Base-by-base conservation (phyloP, 106 monocot genomes). In the Triglochin maritima region DNA sequence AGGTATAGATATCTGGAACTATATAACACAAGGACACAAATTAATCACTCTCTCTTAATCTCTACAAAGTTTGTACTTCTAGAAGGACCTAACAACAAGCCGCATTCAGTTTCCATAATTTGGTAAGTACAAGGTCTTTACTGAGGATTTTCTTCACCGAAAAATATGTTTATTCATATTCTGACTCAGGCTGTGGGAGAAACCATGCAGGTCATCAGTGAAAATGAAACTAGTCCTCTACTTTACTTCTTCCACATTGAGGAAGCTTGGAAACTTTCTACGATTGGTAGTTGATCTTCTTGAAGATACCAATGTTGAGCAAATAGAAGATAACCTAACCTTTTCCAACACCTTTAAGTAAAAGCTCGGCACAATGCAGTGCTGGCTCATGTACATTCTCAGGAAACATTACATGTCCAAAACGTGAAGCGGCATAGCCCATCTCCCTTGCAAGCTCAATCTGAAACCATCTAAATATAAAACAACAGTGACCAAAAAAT, bases 331-430 rank as follows among this genome's bases (percentile, higher is more conserved):
- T 17, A 6, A 45, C 8, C 76, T 51, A 63, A 88, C 91, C 91
- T 88, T 86, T 83, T 70, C 96, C 96, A 64, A 98, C 96, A 64
- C 91, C 96, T 68, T 72, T 79, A 66, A 98, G 88, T 59, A 98
- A 77, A 78, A 88, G 78, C 66, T 98, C 91, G 44, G 91, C 91
- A 79, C 86, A 91, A 11, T 55, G 73, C 12, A 96, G 63, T 64
- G 86, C 84, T 72, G 98, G 91, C 54, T 98, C 98, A 70, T 98
- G 78, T 5, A 86, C 91, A 79, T 98, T 98, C 77, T 98, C 98
- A 61, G 92, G 98, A 82, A 92, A 98, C 91, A 98, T 98, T 11
- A 98, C 91, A 77, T 98, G 98, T 47, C 98, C 92, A 78, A 80
- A 98, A 46, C 92, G 81, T 73, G 84, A 83, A 67, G 88, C 73